Conservation (phyloP, 2,329 filamentous ascomycete genomes). For the Claviceps africana region DNA sequence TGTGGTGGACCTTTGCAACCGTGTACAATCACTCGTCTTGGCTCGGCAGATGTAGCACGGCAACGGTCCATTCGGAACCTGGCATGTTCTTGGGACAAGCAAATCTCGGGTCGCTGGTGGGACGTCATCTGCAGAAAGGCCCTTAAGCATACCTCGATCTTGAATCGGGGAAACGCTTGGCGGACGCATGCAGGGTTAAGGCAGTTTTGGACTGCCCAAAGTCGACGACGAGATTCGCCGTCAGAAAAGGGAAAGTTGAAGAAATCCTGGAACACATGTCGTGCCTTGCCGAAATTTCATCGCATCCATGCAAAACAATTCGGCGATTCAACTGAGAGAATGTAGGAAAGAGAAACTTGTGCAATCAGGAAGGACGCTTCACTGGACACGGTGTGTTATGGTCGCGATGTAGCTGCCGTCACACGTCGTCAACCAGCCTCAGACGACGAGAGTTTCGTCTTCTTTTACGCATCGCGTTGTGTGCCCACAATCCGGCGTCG, state of each 20-base stretch:
- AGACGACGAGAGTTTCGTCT: neutral
- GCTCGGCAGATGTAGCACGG: neutral
- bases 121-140: neutral
- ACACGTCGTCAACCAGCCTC: neutral
- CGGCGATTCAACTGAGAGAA: too few species aligned
- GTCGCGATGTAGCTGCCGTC: too few species aligned
- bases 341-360: too few species aligned
- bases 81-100: neutral
- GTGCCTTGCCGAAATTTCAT: neutral
- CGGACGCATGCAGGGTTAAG: neutral
- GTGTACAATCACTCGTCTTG: neutral
- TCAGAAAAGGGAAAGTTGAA: neutral
- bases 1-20: neutral
- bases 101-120: neutral
- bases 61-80: neutral
- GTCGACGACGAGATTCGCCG: neutral
- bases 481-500: too few species aligned
- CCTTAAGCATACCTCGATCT: neutral
- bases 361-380: too few species aligned
- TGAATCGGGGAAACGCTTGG: neutral
- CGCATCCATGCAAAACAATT: neutral
- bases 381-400: neutral
- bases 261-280: neutral
- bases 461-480: neutral
- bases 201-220: too few species aligned